Conservation (phyloP, 2,329 filamentous ascomycete genomes). For the Colletotrichum salicis region DNA sequence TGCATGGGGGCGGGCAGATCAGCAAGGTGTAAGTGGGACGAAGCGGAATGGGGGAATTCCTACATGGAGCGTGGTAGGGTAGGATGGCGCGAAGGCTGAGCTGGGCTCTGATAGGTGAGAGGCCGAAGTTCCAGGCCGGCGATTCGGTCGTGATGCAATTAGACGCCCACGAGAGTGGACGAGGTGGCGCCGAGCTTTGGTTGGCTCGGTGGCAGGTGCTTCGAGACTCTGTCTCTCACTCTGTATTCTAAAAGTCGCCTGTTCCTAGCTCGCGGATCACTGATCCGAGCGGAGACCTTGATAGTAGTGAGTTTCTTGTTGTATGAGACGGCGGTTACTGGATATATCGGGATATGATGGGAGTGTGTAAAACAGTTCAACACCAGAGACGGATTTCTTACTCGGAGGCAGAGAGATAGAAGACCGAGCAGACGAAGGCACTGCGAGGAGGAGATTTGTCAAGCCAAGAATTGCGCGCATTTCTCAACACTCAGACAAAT, state of each 20-base stretch:
- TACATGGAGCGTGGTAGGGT: constrained; percentile 39
- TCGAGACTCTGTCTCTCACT: constrained; percentile 3
- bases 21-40: constrained; percentile 46
- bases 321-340: neutral
- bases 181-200: constrained; percentile 47
- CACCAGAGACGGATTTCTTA: neutral
- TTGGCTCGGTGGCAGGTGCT: constrained; percentile 35
- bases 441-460: neutral
- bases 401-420: neutral
- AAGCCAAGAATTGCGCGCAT: constrained; percentile 30
- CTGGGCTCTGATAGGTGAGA: constrained; percentile 56
- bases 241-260: constrained; percentile 4
- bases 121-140: constrained; percentile 52
- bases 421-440: neutral
- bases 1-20: constrained; percentile 40
- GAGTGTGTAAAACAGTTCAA: neutral
- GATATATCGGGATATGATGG: neutral
- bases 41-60: constrained; percentile 50
- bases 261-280: constrained; percentile 17
- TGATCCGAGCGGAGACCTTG: constrained; percentile 1
- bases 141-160: constrained; percentile 52
- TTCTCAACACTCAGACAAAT: constrained; percentile 27
- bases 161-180: constrained; percentile 54
- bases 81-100: constrained; percentile 37
- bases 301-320: neutral